Evolutionary conservation across 1,284 basidiomycete species (phyloP), one percentile per base, ranked within the genome.

Genomic region (Wallemia hederae): DNA sequence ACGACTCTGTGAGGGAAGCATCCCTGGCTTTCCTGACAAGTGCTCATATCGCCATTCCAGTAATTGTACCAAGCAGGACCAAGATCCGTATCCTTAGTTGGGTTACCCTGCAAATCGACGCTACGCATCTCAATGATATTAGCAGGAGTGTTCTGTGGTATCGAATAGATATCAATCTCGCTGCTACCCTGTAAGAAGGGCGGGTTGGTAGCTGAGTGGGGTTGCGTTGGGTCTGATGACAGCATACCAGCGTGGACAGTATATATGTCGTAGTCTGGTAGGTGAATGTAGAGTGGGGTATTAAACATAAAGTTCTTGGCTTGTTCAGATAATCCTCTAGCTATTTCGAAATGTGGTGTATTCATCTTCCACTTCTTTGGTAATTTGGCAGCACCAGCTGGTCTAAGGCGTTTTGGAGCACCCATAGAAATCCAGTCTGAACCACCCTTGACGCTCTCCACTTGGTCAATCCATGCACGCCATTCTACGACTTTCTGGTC

Each of bases 401-500:
- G 56, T 3, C 25, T 3, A n/a, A 27, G 25, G 15, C n/a, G 5
- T 24, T 58, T 28, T 11, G 25, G 56, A 2, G 15, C 11, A 5
- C 56, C 56, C 9, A 28, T 7, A 3, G 5, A 9, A 9, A 58
- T 26, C 56, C 56, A 58, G 11, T 58, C 56, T 28, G 14, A 3
- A 17, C 56, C 56, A 28, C 56, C 56, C 24, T 26, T 26, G 24
- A 58, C 56, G 24, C 9, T 19, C 17, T 28, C 25, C 24, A 58
- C 56, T 26, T 26, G 25, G 56, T 58, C 56, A 15, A 58, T 7
- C 15, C 11, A 58, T 5, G 56, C 56, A 7, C 25, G 19, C 56
- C 56, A 58, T 28, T 58, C 56, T 26, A 58, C n/a, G 17, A 58
- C 56, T 22, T 26, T 26, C 24, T 58, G 56, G 56, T 58, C 56